These are phyloP conservation scores for Aspergillus carlsbadensis DNA, from an alignment of 495 filamentous ascomycete genomes.

Conservation along the genomic window DNA sequence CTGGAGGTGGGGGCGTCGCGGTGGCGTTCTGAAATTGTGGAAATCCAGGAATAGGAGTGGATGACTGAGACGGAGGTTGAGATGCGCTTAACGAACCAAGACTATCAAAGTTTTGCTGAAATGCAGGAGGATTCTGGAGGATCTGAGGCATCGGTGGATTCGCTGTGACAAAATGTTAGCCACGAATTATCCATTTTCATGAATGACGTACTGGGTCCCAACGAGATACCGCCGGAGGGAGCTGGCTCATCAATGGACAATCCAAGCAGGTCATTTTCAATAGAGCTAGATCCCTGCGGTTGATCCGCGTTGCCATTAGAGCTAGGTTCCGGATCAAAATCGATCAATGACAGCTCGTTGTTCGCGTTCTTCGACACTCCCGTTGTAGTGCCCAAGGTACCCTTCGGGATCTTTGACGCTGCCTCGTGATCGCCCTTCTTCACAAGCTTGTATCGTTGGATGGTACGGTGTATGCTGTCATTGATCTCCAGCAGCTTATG, in stretches of 20 bases:
- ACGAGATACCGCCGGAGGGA: constrained; percentile 80
- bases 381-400: constrained; percentile 71
- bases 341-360: constrained; percentile 90
- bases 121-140: constrained; percentile 35
- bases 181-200: neutral
- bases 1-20: constrained; percentile 36
- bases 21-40: constrained; percentile 33
- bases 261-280: constrained; percentile 68
- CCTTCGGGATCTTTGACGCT: constrained; percentile 79
- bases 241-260: constrained; percentile 61
- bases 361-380: constrained; percentile 72
- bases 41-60: constrained; percentile 40
- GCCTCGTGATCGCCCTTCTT: constrained; percentile 92
- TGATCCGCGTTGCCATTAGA: constrained; percentile 46
- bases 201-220: constrained; percentile 65
- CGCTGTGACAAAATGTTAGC: neutral
- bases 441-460: constrained; percentile 89
- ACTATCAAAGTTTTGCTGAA: constrained; percentile 59
- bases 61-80: constrained; percentile 47
- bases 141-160: constrained; percentile 15
- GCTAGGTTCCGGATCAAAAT: constrained; percentile 68
- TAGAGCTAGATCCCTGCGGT: constrained; percentile 36
- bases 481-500: constrained; percentile 95
- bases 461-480: constrained; percentile 95
- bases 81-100: constrained; percentile 53